Percentiles rank a stretch among this genome's conserved stretches.
phyloP scores from a whole-genome alignment of 257 asterid species.

The Salvia miltiorrhiza region DNA sequence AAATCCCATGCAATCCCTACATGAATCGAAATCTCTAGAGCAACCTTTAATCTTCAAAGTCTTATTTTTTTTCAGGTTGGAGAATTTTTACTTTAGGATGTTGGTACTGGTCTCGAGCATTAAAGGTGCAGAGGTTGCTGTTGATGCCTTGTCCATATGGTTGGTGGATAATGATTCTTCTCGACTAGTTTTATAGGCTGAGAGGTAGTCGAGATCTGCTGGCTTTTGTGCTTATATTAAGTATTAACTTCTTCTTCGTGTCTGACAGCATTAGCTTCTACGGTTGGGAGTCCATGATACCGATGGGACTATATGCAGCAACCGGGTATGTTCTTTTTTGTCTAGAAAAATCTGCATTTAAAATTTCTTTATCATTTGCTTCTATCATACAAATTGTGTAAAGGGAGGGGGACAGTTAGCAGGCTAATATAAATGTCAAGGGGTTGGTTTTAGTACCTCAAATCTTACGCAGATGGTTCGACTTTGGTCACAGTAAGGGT shows the following conservation, averaged over 20 bases:
- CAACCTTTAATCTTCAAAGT: neutral
- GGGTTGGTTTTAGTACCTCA: too few relatives aligned
- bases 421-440: too few relatives aligned
- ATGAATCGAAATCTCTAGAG: neutral
- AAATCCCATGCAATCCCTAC: neutral
- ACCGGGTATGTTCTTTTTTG: slow-evolving; percentile 42
- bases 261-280: slow-evolving; percentile 45
- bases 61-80: slow-evolving; percentile 44
- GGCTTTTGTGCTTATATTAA: neutral
- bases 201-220: neutral
- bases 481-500: too few relatives aligned
- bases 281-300: slow-evolving; percentile 68
- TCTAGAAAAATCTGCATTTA: too few relatives aligned
- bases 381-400: too few relatives aligned
- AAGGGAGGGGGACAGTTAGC: too few relatives aligned
- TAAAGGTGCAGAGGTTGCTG: slow-evolving; percentile 49
- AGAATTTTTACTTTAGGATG: slow-evolving; percentile 53
- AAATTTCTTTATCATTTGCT: too few relatives aligned
- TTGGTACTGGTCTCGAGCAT: slow-evolving; percentile 47
- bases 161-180: slow-evolving; percentile 25
- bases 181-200: neutral
- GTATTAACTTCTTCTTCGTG: neutral
- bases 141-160: slow-evolving; percentile 68
- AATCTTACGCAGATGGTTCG: too few relatives aligned
- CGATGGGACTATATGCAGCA: slow-evolving; percentile 63